Percentiles rank a stretch among this genome's conserved stretches.
Evolutionary conservation across 75 land plant genomes (phyloP).

Genomic region (Ceratopteris richardii): DNA sequence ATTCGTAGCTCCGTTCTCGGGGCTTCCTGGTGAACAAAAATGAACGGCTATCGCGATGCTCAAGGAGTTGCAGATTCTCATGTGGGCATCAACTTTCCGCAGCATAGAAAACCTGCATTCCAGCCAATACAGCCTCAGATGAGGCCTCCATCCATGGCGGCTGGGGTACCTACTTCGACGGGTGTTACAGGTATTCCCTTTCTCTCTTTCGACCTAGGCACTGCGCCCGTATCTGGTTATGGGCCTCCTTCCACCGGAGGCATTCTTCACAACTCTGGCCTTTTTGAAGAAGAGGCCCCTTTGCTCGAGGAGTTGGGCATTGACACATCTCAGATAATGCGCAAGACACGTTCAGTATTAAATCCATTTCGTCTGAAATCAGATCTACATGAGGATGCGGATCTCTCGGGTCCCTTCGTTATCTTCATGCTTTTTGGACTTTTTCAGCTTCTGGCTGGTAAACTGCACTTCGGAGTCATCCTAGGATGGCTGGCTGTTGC

Average conservation of each 20-base stretch:
- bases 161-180: constrained; percentile 22
- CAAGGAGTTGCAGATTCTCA: neutral
- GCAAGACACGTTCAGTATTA: constrained; percentile 64
- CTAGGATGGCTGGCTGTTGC: constrained; percentile 90
- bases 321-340: constrained; percentile 69
- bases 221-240: constrained; percentile 19
- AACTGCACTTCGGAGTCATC: constrained; percentile 81
- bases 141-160: constrained; percentile 36
- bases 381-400: constrained; percentile 79
- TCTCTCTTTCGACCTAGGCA: constrained; percentile 74
- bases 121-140: constrained; percentile 36
- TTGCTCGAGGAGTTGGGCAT: constrained; percentile 88
- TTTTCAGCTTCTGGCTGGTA: constrained; percentile 86
- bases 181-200: constrained; percentile 52
- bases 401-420: constrained; percentile 82
- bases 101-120: constrained; percentile 15
- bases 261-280: constrained; percentile 1
- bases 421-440: constrained; percentile 70
- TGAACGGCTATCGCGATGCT: too few relatives aligned
- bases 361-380: constrained; percentile 55
- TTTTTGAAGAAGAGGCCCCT: constrained; percentile 88
- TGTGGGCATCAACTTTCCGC: constrained; percentile 3
- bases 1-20: too few relatives aligned
- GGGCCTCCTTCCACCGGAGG: neutral
- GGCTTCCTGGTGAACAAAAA: too few relatives aligned